These are phyloP conservation scores for Nemania serpens DNA, from an alignment of 2,329 filamentous ascomycete genomes.

Conservation along the genomic window DNA sequence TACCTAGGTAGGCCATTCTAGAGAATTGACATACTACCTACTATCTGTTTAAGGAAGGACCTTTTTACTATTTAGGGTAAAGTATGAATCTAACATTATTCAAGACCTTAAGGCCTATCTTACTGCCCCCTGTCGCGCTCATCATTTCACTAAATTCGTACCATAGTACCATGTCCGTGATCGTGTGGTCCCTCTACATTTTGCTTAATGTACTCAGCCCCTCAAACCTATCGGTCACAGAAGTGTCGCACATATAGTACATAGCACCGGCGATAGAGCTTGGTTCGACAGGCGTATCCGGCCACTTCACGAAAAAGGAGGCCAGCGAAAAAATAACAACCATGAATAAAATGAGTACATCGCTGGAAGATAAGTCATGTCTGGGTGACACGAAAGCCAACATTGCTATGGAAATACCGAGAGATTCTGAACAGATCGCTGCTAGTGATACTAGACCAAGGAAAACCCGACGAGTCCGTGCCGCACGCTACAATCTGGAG, in stretches of 20 bases:
- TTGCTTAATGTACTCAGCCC: constrained; percentile 13
- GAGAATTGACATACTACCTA: too few species aligned
- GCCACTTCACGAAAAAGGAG: constrained; percentile 44
- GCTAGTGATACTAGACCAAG: constrained; percentile 15
- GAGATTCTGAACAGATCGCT: constrained; percentile 14
- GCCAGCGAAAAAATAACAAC: constrained; percentile 44
- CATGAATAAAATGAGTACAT: constrained; percentile 43
- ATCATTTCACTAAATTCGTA: constrained; percentile 19
- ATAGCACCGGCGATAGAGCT: constrained; percentile 44
- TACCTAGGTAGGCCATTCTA: too few species aligned
- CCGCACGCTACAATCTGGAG: constrained; percentile 14
- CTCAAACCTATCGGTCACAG: constrained; percentile 7
- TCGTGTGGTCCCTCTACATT: constrained; percentile 12
- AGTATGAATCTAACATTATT: not conserved
- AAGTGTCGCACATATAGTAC: constrained; percentile 38
- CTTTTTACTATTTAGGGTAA: too few species aligned
- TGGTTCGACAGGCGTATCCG: constrained; percentile 45
- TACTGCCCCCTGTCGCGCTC: not conserved
- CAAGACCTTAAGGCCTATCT: constrained; percentile 10
- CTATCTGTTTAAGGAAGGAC: too few species aligned
- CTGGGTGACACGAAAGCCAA: constrained; percentile 45
- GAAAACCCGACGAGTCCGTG: constrained; percentile 13
- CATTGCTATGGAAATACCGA: constrained; percentile 45
- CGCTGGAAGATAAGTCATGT: constrained; percentile 41
- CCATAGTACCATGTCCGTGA: constrained; percentile 5